A percentile compares a stretch with the other conserved stretches of the same genome.
phyloP scores from a whole-genome alignment of 805 yeast genomes.

The Ogataea dorogensis region DNA sequence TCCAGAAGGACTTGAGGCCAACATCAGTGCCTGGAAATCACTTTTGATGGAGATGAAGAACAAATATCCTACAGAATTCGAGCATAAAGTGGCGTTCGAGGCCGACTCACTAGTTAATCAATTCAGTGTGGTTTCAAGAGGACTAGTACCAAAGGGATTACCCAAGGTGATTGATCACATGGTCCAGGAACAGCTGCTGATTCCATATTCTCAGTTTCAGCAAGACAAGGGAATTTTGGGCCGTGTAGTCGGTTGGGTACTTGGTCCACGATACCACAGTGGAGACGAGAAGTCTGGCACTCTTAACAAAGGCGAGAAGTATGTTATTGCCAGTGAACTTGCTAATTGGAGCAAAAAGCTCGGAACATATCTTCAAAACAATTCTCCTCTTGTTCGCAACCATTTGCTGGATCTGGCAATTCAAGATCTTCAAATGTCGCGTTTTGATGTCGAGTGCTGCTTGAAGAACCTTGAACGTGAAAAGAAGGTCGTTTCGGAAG shows the following conservation, averaged over 20 bases:
- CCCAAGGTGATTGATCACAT: conserved; percentile 26
- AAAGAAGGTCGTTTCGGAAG: conserved; percentile 5
- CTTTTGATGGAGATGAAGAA: conserved; percentile 32
- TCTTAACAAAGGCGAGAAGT: conserved; percentile 20
- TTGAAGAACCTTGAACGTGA: conserved; percentile 24
- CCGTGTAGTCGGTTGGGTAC: conserved; percentile 8
- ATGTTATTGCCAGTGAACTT: conserved; percentile 20
- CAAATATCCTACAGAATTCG: conserved; percentile 25
- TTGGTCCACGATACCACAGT: conserved; percentile 10
- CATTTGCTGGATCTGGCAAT: conserved; percentile 15
- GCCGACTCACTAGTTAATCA: conserved; percentile 16
- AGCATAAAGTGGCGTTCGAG: conserved; percentile 26
- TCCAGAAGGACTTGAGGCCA: conserved; percentile 50
- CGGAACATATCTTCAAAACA: conserved; percentile 2
- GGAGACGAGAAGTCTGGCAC: conserved; percentile 19
- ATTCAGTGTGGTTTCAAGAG: conserved; percentile 17
- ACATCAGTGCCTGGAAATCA: conserved; percentile 45
- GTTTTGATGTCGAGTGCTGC: conserved; percentile 25
- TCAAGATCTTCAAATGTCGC: conserved; percentile 6
- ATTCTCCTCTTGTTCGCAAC: conserved; percentile 15
- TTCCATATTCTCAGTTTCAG: conserved; percentile 24
- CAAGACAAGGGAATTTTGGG: conserved; percentile 15
- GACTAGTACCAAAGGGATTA: conserved; percentile 26
- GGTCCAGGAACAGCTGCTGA: conserved; percentile 22
- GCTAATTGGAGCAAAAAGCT: conserved; percentile 12